Evolutionary conservation across 2,329 filamentous ascomycete species (phyloP), one percentile per base, ranked within the genome.

Genomic region (Emmonsia crescens): DNA sequence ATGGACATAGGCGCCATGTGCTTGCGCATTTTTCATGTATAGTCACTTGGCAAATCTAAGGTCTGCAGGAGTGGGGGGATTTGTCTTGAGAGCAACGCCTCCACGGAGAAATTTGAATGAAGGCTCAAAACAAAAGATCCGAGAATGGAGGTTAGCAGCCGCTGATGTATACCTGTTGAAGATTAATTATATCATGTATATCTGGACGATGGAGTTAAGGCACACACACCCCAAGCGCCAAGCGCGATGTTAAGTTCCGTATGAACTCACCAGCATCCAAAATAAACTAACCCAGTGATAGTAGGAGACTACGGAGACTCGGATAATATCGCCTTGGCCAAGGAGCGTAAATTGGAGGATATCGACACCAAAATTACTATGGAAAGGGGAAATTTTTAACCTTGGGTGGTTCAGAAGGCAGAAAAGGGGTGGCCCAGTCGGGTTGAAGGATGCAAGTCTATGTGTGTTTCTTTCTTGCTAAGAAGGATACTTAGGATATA

Each of bases 331-430:
- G 82, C 81, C 0, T 83, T 86, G 2, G 84, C 85, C 85, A 0
- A 83, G 82, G 74, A 88, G 89, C 0, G 88, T 86, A 16, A 82
- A 74, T 88, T 91, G 1, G 83, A 86, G 74, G 93, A 94, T 31
- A 91, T 90, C 72, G 1, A 82, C 84, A 70, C 87, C 77, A 75
- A 89, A 94, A 31, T 93, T 79, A 38, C 82, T 79, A 3, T 88
- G 81, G 52, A 84, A 82, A 62, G 82, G 77, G 59, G 91, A 76
- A 70, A 88, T 91, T 5, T 83, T 82, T n/a, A n/a, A n/a, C n/a
- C n/a, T n/a, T n/a, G n/a, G n/a, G n/a, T n/a, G n/a, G n/a, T n/a
- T n/a, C n/a, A n/a, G n/a, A 9, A 10, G 33, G 33, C 5, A 36
- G 33, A 36, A 14, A 12, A 14, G 3, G 36, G 12, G 12, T 14